Evolutionary conservation across 768 basidiomycete species (phyloP).

Genomic region (Roridomyces roridus): DNA sequence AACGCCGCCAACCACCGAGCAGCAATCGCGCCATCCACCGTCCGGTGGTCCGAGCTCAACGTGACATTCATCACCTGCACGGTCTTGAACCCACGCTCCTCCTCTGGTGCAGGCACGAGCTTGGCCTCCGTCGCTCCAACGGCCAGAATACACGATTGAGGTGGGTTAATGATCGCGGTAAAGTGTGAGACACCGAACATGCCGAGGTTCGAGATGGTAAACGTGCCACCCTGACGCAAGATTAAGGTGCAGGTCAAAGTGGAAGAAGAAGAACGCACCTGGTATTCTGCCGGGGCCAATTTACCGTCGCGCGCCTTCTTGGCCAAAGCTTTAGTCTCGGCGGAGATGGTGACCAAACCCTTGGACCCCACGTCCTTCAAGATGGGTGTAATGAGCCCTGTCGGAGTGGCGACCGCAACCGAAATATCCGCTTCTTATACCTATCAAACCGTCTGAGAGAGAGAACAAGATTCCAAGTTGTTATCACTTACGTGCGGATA

Average conservation of each 20-base stretch:
- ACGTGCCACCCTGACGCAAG: conserved; percentile 82
- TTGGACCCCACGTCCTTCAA: conserved; percentile 92
- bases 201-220: conserved; percentile 98
- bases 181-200: conserved; percentile 97
- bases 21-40: conserved; percentile 95
- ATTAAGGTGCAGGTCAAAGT: neutral
- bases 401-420: conserved; percentile 95
- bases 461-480: neutral
- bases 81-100: conserved; percentile 95
- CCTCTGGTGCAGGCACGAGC: conserved; percentile 84
- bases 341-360: conserved; percentile 91
- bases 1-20: conserved; percentile 93
- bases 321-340: conserved; percentile 91
- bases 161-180: conserved; percentile 99
- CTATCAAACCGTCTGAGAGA: conserved; percentile 40
- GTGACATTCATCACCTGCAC: conserved; percentile 95
- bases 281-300: conserved; percentile 93
- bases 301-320: conserved; percentile 98
- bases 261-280: conserved; percentile 55
- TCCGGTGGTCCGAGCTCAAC: conserved; percentile 92
- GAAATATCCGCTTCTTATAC: conserved; percentile 98
- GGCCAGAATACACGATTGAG: conserved; percentile 97
- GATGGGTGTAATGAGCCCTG: conserved; percentile 96
- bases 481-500: conserved; percentile 86
- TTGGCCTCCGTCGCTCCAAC: conserved; percentile 89